A percentile compares a stretch with the other conserved stretches of the same genome.
phyloP scores from a whole-genome alignment of 2,329 filamentous ascomycete species.

The Penicillium psychrosexuale region DNA sequence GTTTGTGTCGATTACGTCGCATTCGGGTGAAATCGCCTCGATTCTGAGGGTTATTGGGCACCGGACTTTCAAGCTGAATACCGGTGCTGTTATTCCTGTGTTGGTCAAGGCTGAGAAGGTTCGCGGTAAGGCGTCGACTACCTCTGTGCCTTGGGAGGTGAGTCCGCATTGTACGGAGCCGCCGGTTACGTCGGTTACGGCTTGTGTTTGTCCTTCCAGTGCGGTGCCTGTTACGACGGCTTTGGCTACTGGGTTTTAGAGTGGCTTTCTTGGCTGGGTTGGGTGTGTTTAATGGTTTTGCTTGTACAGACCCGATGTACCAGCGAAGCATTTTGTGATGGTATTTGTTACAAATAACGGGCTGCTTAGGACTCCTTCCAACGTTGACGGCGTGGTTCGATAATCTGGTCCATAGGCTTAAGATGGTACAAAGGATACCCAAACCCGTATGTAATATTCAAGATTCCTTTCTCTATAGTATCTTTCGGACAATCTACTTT shows the following conservation, averaged over 20 bases:
- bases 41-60: slow-evolving; percentile 48
- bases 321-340: background rate
- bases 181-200: slow-evolving; percentile 29
- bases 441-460: too few relatives aligned
- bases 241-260: slow-evolving; percentile 18
- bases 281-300: background rate
- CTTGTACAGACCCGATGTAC: background rate
- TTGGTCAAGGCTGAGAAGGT: slow-evolving; percentile 45
- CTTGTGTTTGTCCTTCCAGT: slow-evolving; percentile 33
- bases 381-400: background rate
- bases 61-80: slow-evolving; percentile 45
- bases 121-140: slow-evolving; percentile 3
- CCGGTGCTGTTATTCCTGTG: slow-evolving; percentile 52
- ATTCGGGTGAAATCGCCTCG: slow-evolving; percentile 57
- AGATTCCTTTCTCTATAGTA: too few relatives aligned
- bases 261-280: background rate
- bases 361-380: background rate
- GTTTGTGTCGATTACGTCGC: slow-evolving; percentile 55
- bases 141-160: slow-evolving; percentile 27
- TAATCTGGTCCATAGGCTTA: background rate
- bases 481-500: too few relatives aligned
- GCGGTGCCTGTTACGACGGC: slow-evolving; percentile 31
- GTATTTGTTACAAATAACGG: background rate
- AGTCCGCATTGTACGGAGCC: slow-evolving; percentile 34
- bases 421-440: background rate